These are phyloP conservation scores for Serendipita sp. DNA, from an alignment of 768 basidiomycete species.

Conservation along the genomic window DNA sequence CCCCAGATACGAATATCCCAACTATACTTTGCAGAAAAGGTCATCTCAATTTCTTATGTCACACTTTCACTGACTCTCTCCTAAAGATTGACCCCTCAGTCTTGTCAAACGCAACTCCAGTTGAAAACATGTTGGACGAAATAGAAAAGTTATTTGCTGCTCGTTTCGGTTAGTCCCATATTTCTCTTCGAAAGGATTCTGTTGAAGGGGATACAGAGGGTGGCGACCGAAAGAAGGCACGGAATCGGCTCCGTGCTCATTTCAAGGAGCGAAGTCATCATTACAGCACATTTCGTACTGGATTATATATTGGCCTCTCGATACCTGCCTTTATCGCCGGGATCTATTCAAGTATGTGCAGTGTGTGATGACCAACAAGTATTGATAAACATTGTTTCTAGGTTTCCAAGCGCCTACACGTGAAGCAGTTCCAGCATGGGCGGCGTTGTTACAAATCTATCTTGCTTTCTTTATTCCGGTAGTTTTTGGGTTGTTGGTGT, in stretches of 20 bases:
- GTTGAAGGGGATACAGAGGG: slow-evolving; percentile 22
- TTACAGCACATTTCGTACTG: slow-evolving; percentile 58
- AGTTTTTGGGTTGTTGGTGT: slow-evolving; percentile 59
- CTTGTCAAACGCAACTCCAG: slow-evolving; percentile 44
- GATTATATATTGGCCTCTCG: slow-evolving; percentile 53
- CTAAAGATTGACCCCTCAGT: slow-evolving; percentile 46
- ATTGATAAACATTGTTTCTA: slow-evolving; percentile 15
- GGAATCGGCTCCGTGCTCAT: slow-evolving; percentile 43
- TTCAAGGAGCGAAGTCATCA: slow-evolving; percentile 41
- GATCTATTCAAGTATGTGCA: slow-evolving; percentile 38
- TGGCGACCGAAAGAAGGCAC: slow-evolving; percentile 69
- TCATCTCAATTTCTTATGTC: slow-evolving; percentile 15
- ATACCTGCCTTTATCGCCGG: slow-evolving; percentile 53
- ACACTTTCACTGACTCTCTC: not conserved
- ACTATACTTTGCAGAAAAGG: slow-evolving; percentile 69
- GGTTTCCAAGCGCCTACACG: slow-evolving; percentile 40
- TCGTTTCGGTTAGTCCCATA: slow-evolving; percentile 46
- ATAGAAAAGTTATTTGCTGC: slow-evolving; percentile 63
- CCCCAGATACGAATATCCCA: slow-evolving; percentile 48
- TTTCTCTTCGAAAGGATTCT: not conserved
- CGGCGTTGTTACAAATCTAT: slow-evolving; percentile 63
- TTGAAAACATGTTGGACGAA: slow-evolving; percentile 53
- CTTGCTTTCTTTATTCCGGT: slow-evolving; percentile 56
- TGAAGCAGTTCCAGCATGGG: slow-evolving; percentile 46
- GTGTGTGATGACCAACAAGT: not conserved